A percentile compares a stretch with the other conserved stretches of the same genome.
Evolutionary conservation across 768 basidiomycete species (phyloP).

Genomic region (Omphalotus guepiniiformis): DNA sequence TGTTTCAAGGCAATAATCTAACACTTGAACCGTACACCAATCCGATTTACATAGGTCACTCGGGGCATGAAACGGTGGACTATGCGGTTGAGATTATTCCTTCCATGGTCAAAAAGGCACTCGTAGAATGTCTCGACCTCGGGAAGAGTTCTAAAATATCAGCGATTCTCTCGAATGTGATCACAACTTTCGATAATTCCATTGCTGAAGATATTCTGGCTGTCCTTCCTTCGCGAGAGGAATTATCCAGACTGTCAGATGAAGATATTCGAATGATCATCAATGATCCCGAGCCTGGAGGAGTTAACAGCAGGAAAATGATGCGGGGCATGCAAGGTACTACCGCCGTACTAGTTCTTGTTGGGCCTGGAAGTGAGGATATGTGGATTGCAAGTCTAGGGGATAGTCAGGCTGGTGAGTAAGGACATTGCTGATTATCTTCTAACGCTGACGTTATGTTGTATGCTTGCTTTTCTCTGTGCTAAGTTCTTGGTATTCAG

Average conservation of each 20-base stretch:
- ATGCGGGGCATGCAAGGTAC: conserved; percentile 49
- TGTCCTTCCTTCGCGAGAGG: conserved; percentile 36
- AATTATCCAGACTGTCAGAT: conserved; percentile 30
- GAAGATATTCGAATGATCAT: conserved; percentile 35
- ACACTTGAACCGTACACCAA: neutral
- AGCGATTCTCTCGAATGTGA: conserved; percentile 25
- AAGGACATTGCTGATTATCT: neutral
- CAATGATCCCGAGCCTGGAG: conserved; percentile 28
- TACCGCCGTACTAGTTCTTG: conserved; percentile 44
- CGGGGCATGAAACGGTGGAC: conserved; percentile 44
- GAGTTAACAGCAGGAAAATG: conserved; percentile 27
- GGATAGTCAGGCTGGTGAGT: conserved; percentile 49
- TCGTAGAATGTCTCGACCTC: conserved; percentile 15
- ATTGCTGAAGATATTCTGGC: conserved; percentile 33
- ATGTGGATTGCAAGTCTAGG: conserved; percentile 56
- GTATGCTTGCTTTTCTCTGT: neutral
- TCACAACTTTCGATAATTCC: conserved; percentile 29
- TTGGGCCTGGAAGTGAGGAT: conserved; percentile 37
- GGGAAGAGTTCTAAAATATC: conserved; percentile 28
- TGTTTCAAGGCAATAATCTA: neutral
- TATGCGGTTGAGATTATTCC: conserved; percentile 32
- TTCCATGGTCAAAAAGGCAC: conserved; percentile 22
- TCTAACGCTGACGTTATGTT: neutral
- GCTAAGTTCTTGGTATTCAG: conserved; percentile 40
- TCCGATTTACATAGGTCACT: conserved; percentile 32